Percentiles rank a stretch among this genome's conserved stretches.
These are phyloP conservation scores for Venustampulla echinocandica DNA, from an alignment of 495 filamentous ascomycete genomes.

Conservation along the genomic window DNA sequence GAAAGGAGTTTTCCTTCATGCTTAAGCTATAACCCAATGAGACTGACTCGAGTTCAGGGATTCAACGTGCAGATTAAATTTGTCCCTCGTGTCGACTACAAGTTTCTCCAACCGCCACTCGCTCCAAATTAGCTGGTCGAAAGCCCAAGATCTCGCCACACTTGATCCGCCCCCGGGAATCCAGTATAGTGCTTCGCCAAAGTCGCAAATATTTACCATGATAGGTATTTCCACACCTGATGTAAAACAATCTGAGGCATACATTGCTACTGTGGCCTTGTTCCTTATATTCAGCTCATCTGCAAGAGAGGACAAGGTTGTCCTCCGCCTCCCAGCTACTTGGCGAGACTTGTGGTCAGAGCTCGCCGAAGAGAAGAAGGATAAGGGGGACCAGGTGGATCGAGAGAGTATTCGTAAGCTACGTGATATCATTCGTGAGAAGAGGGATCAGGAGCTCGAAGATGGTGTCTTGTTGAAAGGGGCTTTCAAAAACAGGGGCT, in stretches of 20 bases:
- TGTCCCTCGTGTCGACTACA: slow-evolving; percentile 57
- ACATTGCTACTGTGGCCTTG: slow-evolving; percentile 70
- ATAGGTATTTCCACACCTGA: slow-evolving; percentile 64
- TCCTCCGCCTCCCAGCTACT: slow-evolving; percentile 62
- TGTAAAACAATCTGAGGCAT: slow-evolving; percentile 73
- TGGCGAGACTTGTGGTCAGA: slow-evolving; percentile 88
- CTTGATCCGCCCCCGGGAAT: slow-evolving; percentile 31
- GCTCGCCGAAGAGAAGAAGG: slow-evolving; percentile 58
- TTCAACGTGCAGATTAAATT: slow-evolving; percentile 52
- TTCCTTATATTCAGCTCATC: slow-evolving; percentile 70
- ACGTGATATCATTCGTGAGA: slow-evolving; percentile 49
- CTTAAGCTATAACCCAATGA: background rate
- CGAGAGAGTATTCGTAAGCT: slow-evolving; percentile 53
- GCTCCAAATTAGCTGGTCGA: slow-evolving; percentile 73
- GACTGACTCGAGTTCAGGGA: slow-evolving; percentile 42
- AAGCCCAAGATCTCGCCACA: slow-evolving; percentile 52
- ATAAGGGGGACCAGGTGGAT: slow-evolving; percentile 58
- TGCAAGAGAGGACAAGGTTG: slow-evolving; percentile 77
- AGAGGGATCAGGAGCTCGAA: slow-evolving; percentile 49
- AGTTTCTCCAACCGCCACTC: slow-evolving; percentile 66
- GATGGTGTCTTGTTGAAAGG: slow-evolving; percentile 68
- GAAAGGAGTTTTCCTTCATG: background rate
- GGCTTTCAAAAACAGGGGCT: slow-evolving; percentile 58
- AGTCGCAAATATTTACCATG: slow-evolving; percentile 59
- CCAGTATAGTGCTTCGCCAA: slow-evolving; percentile 31